phyloP scores from a whole-genome alignment of 148 eudicot species.

The Dianthus caryophyllus region DNA sequence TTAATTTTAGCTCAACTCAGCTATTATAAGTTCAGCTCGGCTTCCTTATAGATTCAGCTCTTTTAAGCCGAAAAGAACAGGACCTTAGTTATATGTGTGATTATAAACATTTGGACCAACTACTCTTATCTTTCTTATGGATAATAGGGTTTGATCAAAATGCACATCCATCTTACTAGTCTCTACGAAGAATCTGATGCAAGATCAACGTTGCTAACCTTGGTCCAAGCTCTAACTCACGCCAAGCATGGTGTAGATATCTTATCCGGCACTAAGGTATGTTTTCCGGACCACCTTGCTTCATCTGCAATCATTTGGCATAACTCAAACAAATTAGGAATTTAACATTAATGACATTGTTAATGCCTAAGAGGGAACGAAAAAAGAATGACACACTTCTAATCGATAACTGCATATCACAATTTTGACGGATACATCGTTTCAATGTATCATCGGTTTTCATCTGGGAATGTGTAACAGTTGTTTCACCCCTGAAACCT shows the following conservation, averaged over 20 bases:
- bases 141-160: conserved; percentile 76
- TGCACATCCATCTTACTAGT: conserved; percentile 93
- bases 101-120: neutral
- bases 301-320: no score
- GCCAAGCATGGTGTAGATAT: conserved; percentile 93
- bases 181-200: conserved; percentile 98
- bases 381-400: no score
- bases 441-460: neutral
- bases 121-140: neutral
- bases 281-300: conserved; percentile 14
- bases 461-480: neutral
- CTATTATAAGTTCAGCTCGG: no score
- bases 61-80: no score
- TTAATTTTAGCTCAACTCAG: no score
- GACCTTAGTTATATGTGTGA: no score
- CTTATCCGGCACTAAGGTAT: conserved; percentile 88
- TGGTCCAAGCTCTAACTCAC: conserved; percentile 91
- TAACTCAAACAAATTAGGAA: no score
- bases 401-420: neutral
- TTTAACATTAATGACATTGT: no score
- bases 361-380: no score
- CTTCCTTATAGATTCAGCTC: no score
- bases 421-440: neutral
- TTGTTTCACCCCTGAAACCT: conserved; percentile 15
- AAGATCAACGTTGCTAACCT: conserved; percentile 84